A percentile compares a stretch with the other conserved stretches of the same genome.
Evolutionary conservation across 139 green algal genomes (phyloP).

Genomic region (Coccomyxa sp.): DNA sequence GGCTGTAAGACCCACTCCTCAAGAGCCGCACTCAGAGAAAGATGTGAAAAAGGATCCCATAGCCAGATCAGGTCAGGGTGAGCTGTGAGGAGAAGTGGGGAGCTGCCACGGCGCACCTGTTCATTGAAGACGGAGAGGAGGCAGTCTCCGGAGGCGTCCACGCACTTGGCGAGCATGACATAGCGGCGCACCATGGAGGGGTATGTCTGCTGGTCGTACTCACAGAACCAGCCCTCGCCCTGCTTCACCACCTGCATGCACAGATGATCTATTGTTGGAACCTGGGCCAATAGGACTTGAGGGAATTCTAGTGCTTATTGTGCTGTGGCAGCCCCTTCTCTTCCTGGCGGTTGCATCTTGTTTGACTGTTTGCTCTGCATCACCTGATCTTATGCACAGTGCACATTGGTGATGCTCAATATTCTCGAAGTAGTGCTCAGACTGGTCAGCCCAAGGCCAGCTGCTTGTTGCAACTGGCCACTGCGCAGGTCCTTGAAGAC

Average conservation of each 20-base stretch:
- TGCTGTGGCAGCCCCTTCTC: too few relatives aligned
- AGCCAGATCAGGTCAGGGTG: neutral
- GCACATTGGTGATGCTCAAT: too few relatives aligned
- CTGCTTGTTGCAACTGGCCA: too few relatives aligned
- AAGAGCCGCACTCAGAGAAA: neutral
- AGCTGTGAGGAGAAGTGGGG: neutral
- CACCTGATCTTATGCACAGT: too few relatives aligned
- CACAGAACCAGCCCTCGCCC: conserved; percentile 51
- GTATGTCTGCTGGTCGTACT: conserved; percentile 53
- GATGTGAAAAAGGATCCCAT: neutral
- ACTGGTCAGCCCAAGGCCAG: too few relatives aligned
- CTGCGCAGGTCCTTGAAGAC: too few relatives aligned
- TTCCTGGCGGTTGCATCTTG: too few relatives aligned
- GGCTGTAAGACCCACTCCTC: neutral
- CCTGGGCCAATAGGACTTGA: too few relatives aligned
- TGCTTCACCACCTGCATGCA: conserved; percentile 30
- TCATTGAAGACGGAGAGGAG: conserved; percentile 62
- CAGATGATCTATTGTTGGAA: too few relatives aligned
- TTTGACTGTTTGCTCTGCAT: too few relatives aligned
- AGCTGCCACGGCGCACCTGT: conserved; percentile 27
- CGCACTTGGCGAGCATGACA: conserved; percentile 35
- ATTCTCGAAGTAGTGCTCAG: too few relatives aligned
- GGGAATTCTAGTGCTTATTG: too few relatives aligned
- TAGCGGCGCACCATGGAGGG: conserved; percentile 49
- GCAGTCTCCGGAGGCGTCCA: conserved; percentile 22